Base-by-base conservation (phyloP, 164 flowering plant genomes). In the Dillenia suffruticosa region DNA sequence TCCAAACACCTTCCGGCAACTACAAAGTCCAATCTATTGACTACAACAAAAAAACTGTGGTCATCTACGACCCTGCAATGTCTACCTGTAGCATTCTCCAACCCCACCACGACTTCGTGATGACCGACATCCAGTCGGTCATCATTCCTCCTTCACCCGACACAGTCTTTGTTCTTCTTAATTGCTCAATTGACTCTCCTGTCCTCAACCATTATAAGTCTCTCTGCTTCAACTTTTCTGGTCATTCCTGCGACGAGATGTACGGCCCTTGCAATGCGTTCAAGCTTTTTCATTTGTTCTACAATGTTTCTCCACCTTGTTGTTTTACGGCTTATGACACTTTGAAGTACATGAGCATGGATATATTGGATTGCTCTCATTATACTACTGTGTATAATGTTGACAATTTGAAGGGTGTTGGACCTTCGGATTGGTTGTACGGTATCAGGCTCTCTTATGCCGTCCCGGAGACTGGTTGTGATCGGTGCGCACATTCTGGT, bases 121-220 rank as follows among this genome's bases (percentile, higher is more conserved):
- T 90, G 77, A 59, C 96, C 2, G 93, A 84, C 9, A 61, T 84
- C 10, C 96, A 92, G 49, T 80, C 76, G 45, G 83, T 74, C 67
- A 59, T 81, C 0, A 79, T 86, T 49, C 93, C 88, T 0, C 98
- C 98, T 0, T 71, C 98, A 0, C 60, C 85, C 3, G 98, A 89
- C 75, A 84, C 93, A 63, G 70, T 81, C 54, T 89, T 90, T 61
- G 84, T 73, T 49, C 83, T 90, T 63, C 76, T 90, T 58, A 90
- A 92, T 68, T 92, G 98, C 83, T 92, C 98, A 54, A 61, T 79
- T 17, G 96, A 92, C 78, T 92, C 96, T 8, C 96, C 98, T 0
- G 83, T 88, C 5, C 84, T 84, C 64, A 82, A 89, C 75, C 91
- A 77, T 58, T 92, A 83, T 84, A 68, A 68, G 12, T 77, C 77